These are phyloP conservation scores for Sextonia rubra DNA, from an alignment of 164 flowering plant genomes.

Conservation along the genomic window DNA sequence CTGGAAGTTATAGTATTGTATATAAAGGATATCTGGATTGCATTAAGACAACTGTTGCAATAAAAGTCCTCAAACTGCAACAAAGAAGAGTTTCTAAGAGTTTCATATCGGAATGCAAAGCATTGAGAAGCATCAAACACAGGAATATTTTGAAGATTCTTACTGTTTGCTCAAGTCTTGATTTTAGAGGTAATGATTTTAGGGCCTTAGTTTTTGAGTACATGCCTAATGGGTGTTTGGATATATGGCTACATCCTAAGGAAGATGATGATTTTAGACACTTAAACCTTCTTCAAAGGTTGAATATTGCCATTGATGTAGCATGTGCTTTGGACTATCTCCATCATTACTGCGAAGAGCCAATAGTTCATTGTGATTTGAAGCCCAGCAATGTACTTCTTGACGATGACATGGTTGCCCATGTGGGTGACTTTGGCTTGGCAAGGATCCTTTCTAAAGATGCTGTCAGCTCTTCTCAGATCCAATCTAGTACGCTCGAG, in stretches of 20 bases:
- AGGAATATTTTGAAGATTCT: conserved; percentile 1
- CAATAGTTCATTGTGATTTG: conserved; percentile 7
- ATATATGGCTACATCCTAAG: background rate
- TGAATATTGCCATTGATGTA: conserved; percentile 4
- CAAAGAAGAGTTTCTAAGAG: background rate
- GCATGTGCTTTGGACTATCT: conserved; percentile 7
- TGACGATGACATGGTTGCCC: too few species aligned
- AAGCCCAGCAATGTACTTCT: conserved; percentile 9
- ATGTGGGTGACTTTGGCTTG: conserved; percentile 4
- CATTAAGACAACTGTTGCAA: background rate
- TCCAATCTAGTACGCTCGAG: background rate
- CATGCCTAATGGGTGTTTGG: conserved; percentile 4
- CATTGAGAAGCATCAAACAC: background rate
- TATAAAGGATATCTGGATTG: background rate
- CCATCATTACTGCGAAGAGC: background rate
- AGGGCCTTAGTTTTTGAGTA: conserved; percentile 2
- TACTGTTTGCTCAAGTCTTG: conserved; percentile 1
- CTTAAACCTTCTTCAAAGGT: conserved; percentile 1
- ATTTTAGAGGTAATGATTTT: conserved; percentile 5
- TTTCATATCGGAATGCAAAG: background rate
- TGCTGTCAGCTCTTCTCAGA: background rate
- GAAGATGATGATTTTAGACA: background rate
- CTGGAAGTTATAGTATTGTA: conserved; percentile 4
- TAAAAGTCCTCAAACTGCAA: conserved; percentile 2
- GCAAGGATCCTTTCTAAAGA: background rate